A percentile compares a stretch with the other conserved stretches of the same genome.
Conservation (phyloP, 306 rosid genomes). For the Ormosia emarginata region DNA sequence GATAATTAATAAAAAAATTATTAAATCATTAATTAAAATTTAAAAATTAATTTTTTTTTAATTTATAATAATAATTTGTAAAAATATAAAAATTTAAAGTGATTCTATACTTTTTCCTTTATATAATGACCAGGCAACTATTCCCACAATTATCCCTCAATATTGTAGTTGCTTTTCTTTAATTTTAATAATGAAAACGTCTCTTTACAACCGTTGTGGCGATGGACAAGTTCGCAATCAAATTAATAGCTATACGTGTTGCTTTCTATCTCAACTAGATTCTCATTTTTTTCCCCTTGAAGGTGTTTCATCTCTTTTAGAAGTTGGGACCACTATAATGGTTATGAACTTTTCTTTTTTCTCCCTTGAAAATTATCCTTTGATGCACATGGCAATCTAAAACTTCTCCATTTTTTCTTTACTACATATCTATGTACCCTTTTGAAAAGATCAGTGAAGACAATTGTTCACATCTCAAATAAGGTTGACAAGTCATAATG, state of each 20-base stretch:
- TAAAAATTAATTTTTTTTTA: no score
- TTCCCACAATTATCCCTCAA: neutral
- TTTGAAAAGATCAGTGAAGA: neutral
- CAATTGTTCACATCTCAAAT: neutral
- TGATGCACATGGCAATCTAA: neutral
- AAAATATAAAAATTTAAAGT: no score
- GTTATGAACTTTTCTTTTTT: neutral
- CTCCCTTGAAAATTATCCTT: neutral
- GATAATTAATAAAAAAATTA: no score
- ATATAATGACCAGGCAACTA: neutral
- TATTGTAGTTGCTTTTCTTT: neutral
- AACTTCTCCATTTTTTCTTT: neutral
- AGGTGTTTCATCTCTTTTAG: neutral
- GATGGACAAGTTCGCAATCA: neutral
- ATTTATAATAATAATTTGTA: no score
- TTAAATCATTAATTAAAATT: no score
- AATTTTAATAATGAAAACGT: neutral
- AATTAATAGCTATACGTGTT: neutral
- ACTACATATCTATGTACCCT: neutral
- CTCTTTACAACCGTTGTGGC: neutral
- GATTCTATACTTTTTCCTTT: no score
- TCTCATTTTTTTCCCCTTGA: neutral
- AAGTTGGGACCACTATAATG: neutral
- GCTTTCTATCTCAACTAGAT: neutral
- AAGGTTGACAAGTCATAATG: neutral